phyloP scores from a whole-genome alignment of 2,329 filamentous ascomycete genomes.

The Fusarium dlaminii region DNA sequence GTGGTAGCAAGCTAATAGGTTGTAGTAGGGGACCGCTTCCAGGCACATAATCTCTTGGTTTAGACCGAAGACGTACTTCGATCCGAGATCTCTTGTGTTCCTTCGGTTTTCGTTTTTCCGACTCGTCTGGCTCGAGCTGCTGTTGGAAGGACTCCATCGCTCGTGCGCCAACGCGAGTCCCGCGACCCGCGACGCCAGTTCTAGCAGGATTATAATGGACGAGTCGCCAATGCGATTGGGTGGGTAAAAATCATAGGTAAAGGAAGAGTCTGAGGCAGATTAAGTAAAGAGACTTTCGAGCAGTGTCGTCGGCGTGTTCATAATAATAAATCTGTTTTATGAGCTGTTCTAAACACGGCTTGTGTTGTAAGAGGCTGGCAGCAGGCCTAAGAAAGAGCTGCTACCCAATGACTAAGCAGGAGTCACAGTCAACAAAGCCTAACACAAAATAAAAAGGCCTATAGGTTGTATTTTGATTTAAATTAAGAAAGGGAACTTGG shows the following conservation, averaged over 20 bases:
- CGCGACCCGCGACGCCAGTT: slow-evolving; percentile 11
- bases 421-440: neutral
- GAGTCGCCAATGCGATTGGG: neutral
- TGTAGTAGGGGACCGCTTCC: slow-evolving; percentile 59
- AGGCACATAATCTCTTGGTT: slow-evolving; percentile 51
- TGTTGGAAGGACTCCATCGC: slow-evolving; percentile 32
- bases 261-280: too few relatives aligned
- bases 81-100: slow-evolving; percentile 17
- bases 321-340: neutral
- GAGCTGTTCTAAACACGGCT: neutral
- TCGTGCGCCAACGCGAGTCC: slow-evolving; percentile 14
- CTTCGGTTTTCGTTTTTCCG: slow-evolving; percentile 26
- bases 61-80: slow-evolving; percentile 28
- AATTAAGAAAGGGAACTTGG: neutral
- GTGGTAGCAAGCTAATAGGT: slow-evolving; percentile 58
- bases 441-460: neutral
- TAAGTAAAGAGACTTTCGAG: neutral
- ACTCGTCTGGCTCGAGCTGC: slow-evolving; percentile 3
- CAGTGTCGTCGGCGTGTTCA: neutral
- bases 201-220: neutral
- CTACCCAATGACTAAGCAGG: slow-evolving; percentile 8
- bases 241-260: neutral
- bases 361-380: neutral
- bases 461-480: neutral
- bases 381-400: neutral